Conservation (phyloP, 2,329 filamentous ascomycete genomes). For the Alternaria viburni region DNA sequence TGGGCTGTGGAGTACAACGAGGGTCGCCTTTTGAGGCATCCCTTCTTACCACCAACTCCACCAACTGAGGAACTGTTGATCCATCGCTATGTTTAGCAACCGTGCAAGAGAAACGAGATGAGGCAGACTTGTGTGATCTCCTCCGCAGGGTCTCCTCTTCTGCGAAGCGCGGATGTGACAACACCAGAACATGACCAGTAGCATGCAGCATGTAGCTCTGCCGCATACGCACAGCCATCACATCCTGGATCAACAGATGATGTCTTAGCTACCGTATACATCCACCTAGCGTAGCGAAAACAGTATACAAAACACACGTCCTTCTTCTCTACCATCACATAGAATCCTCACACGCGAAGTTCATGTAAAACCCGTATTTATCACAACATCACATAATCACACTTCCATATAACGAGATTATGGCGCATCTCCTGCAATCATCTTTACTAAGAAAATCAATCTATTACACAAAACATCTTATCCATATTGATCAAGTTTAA, state of each 20-base stretch:
- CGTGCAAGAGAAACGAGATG: background rate
- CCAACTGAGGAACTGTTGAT: background rate
- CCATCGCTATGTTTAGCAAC: background rate
- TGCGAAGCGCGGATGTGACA: background rate
- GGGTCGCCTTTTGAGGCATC: background rate
- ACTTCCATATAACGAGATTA: background rate
- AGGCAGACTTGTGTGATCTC: background rate
- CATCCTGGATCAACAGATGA: background rate
- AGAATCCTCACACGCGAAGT: background rate
- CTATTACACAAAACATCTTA: accelerated
- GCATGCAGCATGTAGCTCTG: background rate
- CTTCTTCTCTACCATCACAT: background rate
- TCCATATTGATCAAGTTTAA: background rate
- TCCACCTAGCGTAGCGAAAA: background rate
- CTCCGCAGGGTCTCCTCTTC: background rate
- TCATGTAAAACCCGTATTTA: background rate
- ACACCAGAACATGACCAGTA: background rate
- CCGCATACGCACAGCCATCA: background rate
- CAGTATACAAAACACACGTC: background rate
- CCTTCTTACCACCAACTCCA: background rate
- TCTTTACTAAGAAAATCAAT: background rate
- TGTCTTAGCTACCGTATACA: background rate
- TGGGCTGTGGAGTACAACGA: background rate
- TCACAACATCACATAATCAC: background rate
- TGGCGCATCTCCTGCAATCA: background rate